Conservation (phyloP, 2,329 filamentous ascomycete species). For the Colletotrichum godetiae region DNA sequence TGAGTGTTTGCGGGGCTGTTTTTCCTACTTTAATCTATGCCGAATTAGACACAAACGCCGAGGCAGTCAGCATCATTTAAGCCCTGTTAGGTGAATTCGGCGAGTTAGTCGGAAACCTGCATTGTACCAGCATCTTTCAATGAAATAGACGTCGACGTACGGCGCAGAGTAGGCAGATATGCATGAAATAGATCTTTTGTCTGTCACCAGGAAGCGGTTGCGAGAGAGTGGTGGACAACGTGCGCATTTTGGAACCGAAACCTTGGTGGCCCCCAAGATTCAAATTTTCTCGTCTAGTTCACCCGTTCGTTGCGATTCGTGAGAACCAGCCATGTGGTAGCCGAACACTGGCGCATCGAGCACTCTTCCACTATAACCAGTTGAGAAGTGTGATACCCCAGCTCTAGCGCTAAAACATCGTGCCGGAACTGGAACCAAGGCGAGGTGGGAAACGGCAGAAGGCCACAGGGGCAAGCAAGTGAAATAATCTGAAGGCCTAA, state of each 20-base stretch:
- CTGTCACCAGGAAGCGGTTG: background rate
- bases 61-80: background rate
- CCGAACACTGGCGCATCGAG: background rate
- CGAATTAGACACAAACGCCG: conserved; percentile 5
- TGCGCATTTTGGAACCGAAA: background rate
- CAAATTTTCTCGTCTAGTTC: background rate
- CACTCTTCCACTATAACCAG: background rate
- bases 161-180: background rate
- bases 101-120: background rate
- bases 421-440: background rate
- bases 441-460: background rate
- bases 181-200: conserved; percentile 9
- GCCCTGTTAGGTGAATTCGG: background rate
- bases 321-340: background rate
- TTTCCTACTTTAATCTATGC: conserved; percentile 1
- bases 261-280: background rate
- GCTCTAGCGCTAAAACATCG: background rate
- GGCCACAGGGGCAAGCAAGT: background rate
- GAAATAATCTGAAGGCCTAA: background rate
- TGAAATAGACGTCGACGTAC: conserved; percentile 8
- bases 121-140: background rate
- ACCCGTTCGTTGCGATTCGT: background rate
- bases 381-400: background rate
- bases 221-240: background rate
- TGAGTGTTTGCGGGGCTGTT: background rate